phyloP scores from a whole-genome alignment of 1,139 yeast species.

The Lodderomyces metapsilosis region DNA sequence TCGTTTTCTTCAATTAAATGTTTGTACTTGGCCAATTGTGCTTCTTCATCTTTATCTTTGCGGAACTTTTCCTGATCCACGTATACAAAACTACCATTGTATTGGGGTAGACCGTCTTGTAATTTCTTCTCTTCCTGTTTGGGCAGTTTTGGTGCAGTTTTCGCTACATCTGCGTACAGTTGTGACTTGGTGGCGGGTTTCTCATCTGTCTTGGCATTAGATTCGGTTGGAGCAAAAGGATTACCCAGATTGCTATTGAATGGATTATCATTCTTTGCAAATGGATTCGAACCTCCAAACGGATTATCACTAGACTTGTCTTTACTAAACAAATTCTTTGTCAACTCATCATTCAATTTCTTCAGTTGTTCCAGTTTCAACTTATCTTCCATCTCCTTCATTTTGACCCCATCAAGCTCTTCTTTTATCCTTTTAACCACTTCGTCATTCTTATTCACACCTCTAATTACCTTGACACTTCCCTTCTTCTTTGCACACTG shows the following conservation, averaged over 20 bases:
- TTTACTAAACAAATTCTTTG: constrained; percentile 40
- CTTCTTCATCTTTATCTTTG: constrained; percentile 29
- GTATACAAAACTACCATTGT: constrained; percentile 64
- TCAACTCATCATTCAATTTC: constrained; percentile 42
- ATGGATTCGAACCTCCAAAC: constrained; percentile 30
- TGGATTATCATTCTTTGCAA: constrained; percentile 13
- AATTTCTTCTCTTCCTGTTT: constrained; percentile 11
- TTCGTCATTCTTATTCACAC: constrained; percentile 59
- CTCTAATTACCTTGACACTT: constrained; percentile 70
- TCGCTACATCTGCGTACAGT: constrained; percentile 28
- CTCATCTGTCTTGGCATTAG: too few relatives aligned
- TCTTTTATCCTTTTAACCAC: constrained; percentile 39
- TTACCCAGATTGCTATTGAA: constrained; percentile 10
- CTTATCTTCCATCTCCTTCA: constrained; percentile 40
- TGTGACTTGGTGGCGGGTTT: too few relatives aligned
- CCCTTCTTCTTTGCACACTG: constrained; percentile 69
- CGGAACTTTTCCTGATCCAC: constrained; percentile 65
- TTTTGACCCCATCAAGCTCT: constrained; percentile 35
- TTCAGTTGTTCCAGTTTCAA: constrained; percentile 41
- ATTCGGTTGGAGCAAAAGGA: too few relatives aligned
- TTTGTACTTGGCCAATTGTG: constrained; percentile 46
- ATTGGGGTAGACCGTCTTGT: constrained; percentile 39
- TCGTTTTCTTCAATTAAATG: constrained; percentile 44
- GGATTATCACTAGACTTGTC: constrained; percentile 31
- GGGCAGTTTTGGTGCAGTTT: constrained; percentile 15